Evolutionary conservation across 441 rosid genomes (phyloP).

Genomic region (Lagerstroemia fauriei): DNA sequence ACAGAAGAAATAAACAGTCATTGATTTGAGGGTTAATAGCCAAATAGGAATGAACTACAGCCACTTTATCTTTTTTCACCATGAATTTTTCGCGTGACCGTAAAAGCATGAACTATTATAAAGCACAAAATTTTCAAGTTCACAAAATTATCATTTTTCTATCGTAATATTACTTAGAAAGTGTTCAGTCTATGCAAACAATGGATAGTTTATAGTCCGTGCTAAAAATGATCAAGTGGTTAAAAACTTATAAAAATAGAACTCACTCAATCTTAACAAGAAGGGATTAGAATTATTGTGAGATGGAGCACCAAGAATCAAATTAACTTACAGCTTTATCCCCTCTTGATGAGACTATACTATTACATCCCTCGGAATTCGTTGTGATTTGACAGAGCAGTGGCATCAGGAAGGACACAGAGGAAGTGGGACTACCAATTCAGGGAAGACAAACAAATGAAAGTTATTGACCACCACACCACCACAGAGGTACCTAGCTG

Average conservation of each 20-base stretch:
- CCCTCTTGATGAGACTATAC: conserved; percentile 61
- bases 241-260: background rate
- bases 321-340: conserved; percentile 60
- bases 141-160: no score
- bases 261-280: background rate
- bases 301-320: conserved; percentile 11
- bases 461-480: background rate
- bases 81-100: no score
- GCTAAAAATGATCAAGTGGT: no score
- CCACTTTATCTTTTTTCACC: no score
- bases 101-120: no score
- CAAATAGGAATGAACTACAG: no score
- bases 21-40: no score
- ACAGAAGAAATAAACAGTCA: no score
- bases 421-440: conserved; percentile 55
- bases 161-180: no score
- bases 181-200: no score
- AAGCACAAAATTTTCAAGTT: no score
- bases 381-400: conserved; percentile 81
- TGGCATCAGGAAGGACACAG: conserved; percentile 78
- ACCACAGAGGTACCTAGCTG: background rate
- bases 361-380: conserved; percentile 65
- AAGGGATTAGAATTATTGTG: background rate
- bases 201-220: no score
- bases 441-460: conserved; percentile 9